Percentiles rank a stretch among this genome's conserved stretches.
Evolutionary conservation across 2,329 filamentous ascomycete genomes (phyloP).

Genomic region (Paecilomyces niveus): DNA sequence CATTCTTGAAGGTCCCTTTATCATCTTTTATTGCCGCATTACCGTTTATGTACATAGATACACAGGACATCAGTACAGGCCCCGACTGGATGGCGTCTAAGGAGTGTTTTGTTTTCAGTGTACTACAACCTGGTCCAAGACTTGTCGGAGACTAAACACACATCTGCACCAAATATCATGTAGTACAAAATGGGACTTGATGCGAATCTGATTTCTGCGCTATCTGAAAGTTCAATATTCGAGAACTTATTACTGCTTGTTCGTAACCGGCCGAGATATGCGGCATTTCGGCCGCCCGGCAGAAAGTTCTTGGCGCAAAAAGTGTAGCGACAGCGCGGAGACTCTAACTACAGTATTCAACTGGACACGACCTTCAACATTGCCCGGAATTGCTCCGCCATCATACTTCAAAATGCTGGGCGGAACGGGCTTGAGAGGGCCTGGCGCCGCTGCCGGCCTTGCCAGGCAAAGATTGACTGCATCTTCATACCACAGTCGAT

Average conservation of each 20-base stretch:
- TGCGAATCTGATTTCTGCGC: neutral
- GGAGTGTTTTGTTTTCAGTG: conserved; percentile 14
- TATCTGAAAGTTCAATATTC: neutral
- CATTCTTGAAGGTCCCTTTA: neutral
- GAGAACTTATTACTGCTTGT: neutral
- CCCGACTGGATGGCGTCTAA: conserved; percentile 23
- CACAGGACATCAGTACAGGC: conserved; percentile 12
- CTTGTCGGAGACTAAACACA: neutral
- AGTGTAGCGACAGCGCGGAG: conserved; percentile 1
- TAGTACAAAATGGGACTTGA: neutral
- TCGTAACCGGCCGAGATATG: conserved; percentile 1
- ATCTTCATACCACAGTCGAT: conserved; percentile 24
- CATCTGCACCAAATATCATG: neutral
- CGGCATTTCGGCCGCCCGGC: conserved; percentile 22
- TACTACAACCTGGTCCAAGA: neutral
- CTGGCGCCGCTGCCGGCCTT: conserved; percentile 36
- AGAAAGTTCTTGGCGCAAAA: conserved; percentile 24
- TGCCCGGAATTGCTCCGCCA: conserved; percentile 6
- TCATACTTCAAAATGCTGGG: conserved; percentile 44
- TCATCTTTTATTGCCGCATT: neutral
- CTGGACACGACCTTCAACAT: neutral
- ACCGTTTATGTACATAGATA: conserved; percentile 27
- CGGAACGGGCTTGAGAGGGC: conserved; percentile 46
- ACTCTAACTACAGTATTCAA: neutral
- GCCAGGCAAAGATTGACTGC: conserved; percentile 21